Conservation (phyloP, 2,329 filamentous ascomycete genomes). For the Lasiodiplodia sp. region DNA sequence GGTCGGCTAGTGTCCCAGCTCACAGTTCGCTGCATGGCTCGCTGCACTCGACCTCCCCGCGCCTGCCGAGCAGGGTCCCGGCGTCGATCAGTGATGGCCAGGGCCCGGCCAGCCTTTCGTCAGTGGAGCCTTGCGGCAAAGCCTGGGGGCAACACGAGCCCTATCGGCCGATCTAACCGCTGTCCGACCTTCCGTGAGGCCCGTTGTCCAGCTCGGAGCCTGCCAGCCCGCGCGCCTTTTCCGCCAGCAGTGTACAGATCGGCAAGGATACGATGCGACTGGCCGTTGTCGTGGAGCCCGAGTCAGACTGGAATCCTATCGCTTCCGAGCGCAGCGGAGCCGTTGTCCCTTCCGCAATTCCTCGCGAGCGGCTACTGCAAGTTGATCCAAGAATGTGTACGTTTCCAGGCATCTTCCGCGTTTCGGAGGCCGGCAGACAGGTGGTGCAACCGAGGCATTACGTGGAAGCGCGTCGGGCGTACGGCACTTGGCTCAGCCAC, state of each 20-base stretch:
- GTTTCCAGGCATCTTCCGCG: not conserved
- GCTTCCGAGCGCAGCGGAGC: not conserved
- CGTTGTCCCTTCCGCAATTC: not conserved
- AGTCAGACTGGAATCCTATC: not conserved
- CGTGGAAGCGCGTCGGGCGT: not conserved
- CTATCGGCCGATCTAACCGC: slow-evolving; percentile 16
- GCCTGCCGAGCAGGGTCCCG: slow-evolving; percentile 5
- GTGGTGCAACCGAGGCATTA: slow-evolving; percentile 6
- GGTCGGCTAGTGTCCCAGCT: slow-evolving; percentile 7
- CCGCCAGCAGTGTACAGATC: slow-evolving; percentile 3
- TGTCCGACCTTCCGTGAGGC: not conserved
- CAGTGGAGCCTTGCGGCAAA: slow-evolving; percentile 19
- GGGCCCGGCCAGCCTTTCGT: slow-evolving; percentile 4
- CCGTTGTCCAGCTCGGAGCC: slow-evolving; percentile 6
- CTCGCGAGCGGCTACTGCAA: slow-evolving; percentile 24
- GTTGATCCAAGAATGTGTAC: not conserved
- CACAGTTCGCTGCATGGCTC: not conserved
- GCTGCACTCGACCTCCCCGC: slow-evolving; percentile 11
- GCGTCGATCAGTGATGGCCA: slow-evolving; percentile 19
- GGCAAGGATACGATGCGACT: slow-evolving; percentile 13
- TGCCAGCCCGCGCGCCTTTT: slow-evolving; percentile 8
- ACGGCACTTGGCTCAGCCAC: not conserved
- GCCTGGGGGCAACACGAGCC: slow-evolving; percentile 24
- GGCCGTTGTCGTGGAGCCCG: not conserved
- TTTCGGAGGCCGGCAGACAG: not conserved